Conservation (phyloP, 2,329 filamentous ascomycete species). For the Colletotrichum sp. region DNA sequence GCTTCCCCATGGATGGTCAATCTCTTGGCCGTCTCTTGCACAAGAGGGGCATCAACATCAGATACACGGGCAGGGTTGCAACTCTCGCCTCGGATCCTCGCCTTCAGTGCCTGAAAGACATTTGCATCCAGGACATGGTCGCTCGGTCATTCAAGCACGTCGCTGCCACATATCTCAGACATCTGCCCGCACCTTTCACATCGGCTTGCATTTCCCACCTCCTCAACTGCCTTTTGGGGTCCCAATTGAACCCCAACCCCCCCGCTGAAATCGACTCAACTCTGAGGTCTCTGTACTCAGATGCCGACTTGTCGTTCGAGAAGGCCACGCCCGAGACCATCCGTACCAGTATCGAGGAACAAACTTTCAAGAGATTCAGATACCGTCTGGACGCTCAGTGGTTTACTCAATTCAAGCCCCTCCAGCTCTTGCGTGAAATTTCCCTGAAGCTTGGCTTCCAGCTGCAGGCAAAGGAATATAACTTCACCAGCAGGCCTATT, state of each 20-base stretch:
- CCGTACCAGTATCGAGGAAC: conserved; percentile 70
- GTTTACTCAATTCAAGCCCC: conserved; percentile 69
- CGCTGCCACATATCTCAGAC: conserved; percentile 77
- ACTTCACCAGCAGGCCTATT: conserved; percentile 35
- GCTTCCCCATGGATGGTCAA: conserved; percentile 98
- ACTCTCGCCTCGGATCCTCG: conserved; percentile 72
- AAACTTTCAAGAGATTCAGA: conserved; percentile 77
- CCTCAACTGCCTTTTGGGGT: conserved; percentile 90
- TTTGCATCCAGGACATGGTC: conserved; percentile 91
- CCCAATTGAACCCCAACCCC: conserved; percentile 77
- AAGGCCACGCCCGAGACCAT: conserved; percentile 77
- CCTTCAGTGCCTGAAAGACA: conserved; percentile 76
- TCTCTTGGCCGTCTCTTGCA: conserved; percentile 89
- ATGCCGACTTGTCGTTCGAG: conserved; percentile 83
- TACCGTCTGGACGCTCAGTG: conserved; percentile 75
- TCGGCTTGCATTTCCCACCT: conserved; percentile 83
- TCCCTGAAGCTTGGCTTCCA: conserved; percentile 90
- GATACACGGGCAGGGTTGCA: conserved; percentile 90
- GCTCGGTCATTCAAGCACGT: conserved; percentile 96
- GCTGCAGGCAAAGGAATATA: conserved; percentile 71
- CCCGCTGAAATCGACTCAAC: conserved; percentile 77
- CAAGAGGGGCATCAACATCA: conserved; percentile 95
- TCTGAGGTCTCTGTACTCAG: conserved; percentile 77
- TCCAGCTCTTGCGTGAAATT: conserved; percentile 89
- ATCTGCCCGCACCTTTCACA: conserved; percentile 81